Percentiles rank a stretch among this genome's conserved stretches.
Evolutionary conservation across 345 rosid species (phyloP).

Genomic region (Crucihimalaya himalaica): DNA sequence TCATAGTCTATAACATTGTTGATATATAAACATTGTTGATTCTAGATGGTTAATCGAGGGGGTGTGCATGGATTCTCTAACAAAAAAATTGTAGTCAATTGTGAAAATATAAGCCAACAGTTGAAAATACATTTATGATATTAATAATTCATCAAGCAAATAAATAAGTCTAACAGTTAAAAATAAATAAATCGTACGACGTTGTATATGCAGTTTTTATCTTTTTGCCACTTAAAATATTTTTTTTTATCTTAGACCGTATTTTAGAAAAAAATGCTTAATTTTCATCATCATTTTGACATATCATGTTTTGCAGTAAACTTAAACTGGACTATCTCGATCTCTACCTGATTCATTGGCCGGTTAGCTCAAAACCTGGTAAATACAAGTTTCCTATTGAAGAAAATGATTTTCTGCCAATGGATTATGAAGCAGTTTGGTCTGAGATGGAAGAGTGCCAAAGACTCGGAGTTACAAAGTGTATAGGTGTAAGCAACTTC

Average conservation of each 20-base stretch:
- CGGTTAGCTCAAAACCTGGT: conserved; percentile 70
- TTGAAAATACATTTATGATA: too few species aligned
- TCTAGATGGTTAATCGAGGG: too few species aligned
- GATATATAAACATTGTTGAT: too few species aligned
- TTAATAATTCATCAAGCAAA: too few species aligned
- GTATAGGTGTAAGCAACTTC: conserved; percentile 86
- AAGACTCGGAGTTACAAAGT: conserved; percentile 62
- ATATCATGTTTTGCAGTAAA: conserved; percentile 43
- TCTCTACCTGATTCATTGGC: conserved; percentile 83
- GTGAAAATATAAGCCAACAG: too few species aligned
- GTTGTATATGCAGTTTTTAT: too few species aligned
- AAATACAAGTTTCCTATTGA: conserved; percentile 64
- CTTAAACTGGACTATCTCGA: conserved; percentile 71
- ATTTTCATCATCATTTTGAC: neutral
- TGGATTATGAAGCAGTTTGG: conserved; percentile 74
- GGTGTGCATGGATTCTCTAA: too few species aligned
- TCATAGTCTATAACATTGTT: too few species aligned
- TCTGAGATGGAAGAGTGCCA: conserved; percentile 77
- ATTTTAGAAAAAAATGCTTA: neutral
- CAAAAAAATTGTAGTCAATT: too few species aligned
- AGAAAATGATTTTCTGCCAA: conserved; percentile 58
- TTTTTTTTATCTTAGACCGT: neutral
- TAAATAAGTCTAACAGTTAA: too few species aligned
- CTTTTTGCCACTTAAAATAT: neutral
- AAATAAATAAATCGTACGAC: too few species aligned